Evolutionary conservation across 1,139 yeast species (phyloP).

Genomic region (Meyerozyma carpophila): DNA sequence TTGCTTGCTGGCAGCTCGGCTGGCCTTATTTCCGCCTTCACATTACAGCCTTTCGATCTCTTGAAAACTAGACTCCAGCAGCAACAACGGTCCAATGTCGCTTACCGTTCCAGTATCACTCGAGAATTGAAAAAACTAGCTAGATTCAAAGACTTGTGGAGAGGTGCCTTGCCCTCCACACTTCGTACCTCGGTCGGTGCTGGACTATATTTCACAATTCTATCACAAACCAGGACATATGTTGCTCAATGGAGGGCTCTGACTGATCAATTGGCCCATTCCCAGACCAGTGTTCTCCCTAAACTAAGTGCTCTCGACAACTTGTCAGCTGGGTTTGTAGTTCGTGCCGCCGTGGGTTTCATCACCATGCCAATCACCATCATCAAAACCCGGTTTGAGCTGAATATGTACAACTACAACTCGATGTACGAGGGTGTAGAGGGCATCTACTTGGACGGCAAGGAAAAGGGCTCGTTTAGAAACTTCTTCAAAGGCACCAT

Average conservation of each 20-base stretch:
- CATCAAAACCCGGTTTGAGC: slow-evolving; percentile 85
- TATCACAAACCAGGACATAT: slow-evolving; percentile 56
- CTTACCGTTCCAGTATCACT: slow-evolving; percentile 32
- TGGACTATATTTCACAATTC: slow-evolving; percentile 72
- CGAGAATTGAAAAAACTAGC: slow-evolving; percentile 44
- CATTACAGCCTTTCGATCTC: slow-evolving; percentile 85
- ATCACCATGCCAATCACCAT: slow-evolving; percentile 97
- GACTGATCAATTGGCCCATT: slow-evolving; percentile 1
- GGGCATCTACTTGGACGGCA: slow-evolving; percentile 45
- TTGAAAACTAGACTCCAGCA: slow-evolving; percentile 83
- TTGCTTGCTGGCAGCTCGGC: slow-evolving; percentile 80
- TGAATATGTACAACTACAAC: slow-evolving; percentile 64
- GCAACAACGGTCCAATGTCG: slow-evolving; percentile 24
- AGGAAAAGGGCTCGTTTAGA: slow-evolving; percentile 26
- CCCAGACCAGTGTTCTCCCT: slow-evolving; percentile 48
- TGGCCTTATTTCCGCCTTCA: slow-evolving; percentile 77
- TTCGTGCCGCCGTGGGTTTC: slow-evolving; percentile 79
- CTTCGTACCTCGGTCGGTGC: slow-evolving; percentile 88
- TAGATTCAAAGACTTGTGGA: slow-evolving; percentile 63
- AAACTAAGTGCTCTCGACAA: slow-evolving; percentile 67
- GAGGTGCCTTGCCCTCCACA: slow-evolving; percentile 91
- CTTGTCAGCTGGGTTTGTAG: slow-evolving; percentile 68
- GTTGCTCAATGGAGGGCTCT: slow-evolving; percentile 33
- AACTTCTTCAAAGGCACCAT: slow-evolving; percentile 86
- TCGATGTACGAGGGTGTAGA: slow-evolving; percentile 59